These are phyloP conservation scores for Berkeleyomyces basicola DNA, from an alignment of 2,329 filamentous ascomycete species.

Conservation along the genomic window DNA sequence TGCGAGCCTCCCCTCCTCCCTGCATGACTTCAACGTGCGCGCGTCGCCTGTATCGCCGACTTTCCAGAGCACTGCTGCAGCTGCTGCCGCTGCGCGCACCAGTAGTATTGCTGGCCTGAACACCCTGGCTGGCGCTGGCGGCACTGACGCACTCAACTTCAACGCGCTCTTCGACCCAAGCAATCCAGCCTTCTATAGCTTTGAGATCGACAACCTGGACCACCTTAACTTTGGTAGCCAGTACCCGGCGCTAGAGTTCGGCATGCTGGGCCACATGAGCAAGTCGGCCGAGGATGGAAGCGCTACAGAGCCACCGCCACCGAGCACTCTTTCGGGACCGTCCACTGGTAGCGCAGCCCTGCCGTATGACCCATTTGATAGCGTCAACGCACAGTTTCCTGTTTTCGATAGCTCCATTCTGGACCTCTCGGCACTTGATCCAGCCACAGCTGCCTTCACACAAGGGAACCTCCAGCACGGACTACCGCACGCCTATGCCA, in stretches of 20 bases:
- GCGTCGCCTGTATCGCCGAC: conserved; percentile 60
- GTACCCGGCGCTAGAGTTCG: conserved; percentile 88
- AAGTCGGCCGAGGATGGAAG: conserved; percentile 14
- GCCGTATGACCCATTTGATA: conserved; percentile 6
- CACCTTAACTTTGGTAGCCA: conserved; percentile 61
- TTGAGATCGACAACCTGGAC: conserved; percentile 83
- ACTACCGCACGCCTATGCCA: conserved; percentile 47
- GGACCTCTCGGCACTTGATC: conserved; percentile 38
- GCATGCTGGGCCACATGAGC: conserved; percentile 91
- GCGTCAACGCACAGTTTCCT: conserved; percentile 17
- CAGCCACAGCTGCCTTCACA: conserved; percentile 30
- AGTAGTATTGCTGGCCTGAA: conserved; percentile 31
- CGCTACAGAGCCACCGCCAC: conserved; percentile 26
- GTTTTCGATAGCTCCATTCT: conserved; percentile 35
- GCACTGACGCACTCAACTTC: conserved; percentile 34
- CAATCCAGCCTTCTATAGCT: conserved; percentile 86
- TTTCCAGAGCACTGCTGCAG: conserved; percentile 35
- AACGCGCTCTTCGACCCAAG: conserved; percentile 69
- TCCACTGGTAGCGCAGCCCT: not conserved
- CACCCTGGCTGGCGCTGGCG: conserved; percentile 33
- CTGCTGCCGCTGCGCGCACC: conserved; percentile 20
- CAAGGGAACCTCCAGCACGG: conserved; percentile 45
- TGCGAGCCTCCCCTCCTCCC: conserved; percentile 28
- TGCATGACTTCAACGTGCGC: conserved; percentile 41
- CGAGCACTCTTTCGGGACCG: conserved; percentile 2